These are phyloP conservation scores for Dactylellina leptospora DNA, from an alignment of 2,329 filamentous ascomycete species.

Conservation along the genomic window DNA sequence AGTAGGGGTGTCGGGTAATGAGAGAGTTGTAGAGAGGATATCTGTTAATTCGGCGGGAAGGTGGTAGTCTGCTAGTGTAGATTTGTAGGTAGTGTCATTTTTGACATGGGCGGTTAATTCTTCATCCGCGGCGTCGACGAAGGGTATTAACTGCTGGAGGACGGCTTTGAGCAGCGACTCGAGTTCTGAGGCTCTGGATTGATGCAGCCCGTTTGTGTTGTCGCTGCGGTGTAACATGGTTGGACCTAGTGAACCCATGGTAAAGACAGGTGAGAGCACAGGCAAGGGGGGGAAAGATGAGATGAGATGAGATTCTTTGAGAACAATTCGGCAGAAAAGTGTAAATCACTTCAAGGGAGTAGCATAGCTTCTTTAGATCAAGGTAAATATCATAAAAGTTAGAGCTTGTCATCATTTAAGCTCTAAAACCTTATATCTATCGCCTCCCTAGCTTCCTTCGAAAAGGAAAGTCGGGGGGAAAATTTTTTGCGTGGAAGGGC, in stretches of 20 bases:
- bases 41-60: conserved; percentile 32
- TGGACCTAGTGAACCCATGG: conserved; percentile 40
- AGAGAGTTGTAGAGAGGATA: conserved; percentile 37
- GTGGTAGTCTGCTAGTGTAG: conserved; percentile 43
- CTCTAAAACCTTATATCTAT: conserved; percentile 24
- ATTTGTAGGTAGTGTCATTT: conserved; percentile 17
- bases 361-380: not conserved
- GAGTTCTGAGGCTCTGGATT: conserved; percentile 33
- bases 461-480: conserved; percentile 23
- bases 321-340: not conserved
- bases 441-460: conserved; percentile 20
- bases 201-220: conserved; percentile 43
- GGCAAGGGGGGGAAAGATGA: too few species aligned
- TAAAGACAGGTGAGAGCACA: too few species aligned
- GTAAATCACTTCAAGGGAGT: not conserved
- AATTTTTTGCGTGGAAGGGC: conserved; percentile 19
- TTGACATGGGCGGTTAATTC: conserved; percentile 30
- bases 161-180: conserved; percentile 33
- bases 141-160: conserved; percentile 33
- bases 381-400: conserved; percentile 20
- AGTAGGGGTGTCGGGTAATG: conserved; percentile 28
- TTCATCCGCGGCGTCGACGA: conserved; percentile 31
- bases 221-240: conserved; percentile 35
- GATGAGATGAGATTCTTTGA: not conserved
- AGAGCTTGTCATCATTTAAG: conserved; percentile 17